Evolutionary conservation across 2,329 filamentous ascomycete species (phyloP), one percentile per base, ranked within the genome.

Genomic region (Ciborinia camelliae): DNA sequence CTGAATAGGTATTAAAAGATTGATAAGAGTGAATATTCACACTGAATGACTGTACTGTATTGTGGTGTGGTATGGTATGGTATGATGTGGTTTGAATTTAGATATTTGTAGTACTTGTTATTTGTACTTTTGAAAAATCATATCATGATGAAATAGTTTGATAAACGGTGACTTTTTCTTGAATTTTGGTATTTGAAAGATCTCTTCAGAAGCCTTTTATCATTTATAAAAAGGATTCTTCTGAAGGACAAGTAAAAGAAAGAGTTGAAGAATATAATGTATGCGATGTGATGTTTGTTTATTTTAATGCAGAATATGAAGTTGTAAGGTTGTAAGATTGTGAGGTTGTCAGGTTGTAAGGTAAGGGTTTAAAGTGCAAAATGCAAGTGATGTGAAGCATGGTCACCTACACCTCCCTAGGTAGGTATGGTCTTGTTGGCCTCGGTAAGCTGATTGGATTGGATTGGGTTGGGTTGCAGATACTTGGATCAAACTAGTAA

Each of bases 11-110:
- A 35, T 20, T 32, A 23, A 59, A 47, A 47, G 41, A 48, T 2
- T 8, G 30, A 23, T 59, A 47, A 48, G 28, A 59, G 55, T 47
- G 55, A 47, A 59, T 47, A 26, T 47, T 58, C 41, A 35, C 54
- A 26, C 35, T 26, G 20, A 58, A 58, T 30, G 23, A 41, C 30
- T 41, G 23, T 18, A 30, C 26, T 32, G 48, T 32, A 18, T 54
- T 54, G 51, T n/a, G n/a, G n/a, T n/a, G n/a, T n/a, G n/a, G n/a
- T n/a, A n/a, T n/a, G n/a, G n/a, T n/a, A n/a, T n/a, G n/a, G n/a
- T n/a, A n/a, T 58, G 55, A 14, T 58, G 28, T 15, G 9, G 15
- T 5, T 47, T 9, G 20, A 58, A 47, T 47, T 47, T 58, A 47
- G 41, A 58, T 47, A 47, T 35, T 35, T 58, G 53, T 45, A 30